Evolutionary conservation across 768 basidiomycete species (phyloP).

Genomic region (Leccinum sublutescens): DNA sequence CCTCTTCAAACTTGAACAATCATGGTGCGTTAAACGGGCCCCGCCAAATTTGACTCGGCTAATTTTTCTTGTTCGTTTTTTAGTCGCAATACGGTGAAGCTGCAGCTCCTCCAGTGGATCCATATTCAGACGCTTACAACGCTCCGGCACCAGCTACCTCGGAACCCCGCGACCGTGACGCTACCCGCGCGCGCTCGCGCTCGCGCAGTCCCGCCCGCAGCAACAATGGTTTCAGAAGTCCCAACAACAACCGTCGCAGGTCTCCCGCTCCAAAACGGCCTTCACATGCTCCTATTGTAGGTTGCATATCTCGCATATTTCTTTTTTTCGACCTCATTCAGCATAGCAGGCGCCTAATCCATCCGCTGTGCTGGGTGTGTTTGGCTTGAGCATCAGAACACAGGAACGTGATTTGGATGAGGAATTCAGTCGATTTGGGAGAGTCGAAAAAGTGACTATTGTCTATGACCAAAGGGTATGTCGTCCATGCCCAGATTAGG

Average conservation of each 20-base stretch:
- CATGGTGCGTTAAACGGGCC: slow-evolving; percentile 52
- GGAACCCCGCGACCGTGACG: slow-evolving; percentile 53
- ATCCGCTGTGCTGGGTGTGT: slow-evolving; percentile 91
- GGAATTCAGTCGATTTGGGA: slow-evolving; percentile 85
- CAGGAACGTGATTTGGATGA: slow-evolving; percentile 92
- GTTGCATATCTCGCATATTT: slow-evolving; percentile 28
- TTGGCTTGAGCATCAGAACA: slow-evolving; percentile 95
- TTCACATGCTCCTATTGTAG: slow-evolving; percentile 70
- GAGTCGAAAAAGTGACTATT: slow-evolving; percentile 93
- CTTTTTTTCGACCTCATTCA: slow-evolving; percentile 32
- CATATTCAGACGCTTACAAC: slow-evolving; percentile 81
- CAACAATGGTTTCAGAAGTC: slow-evolving; percentile 57
- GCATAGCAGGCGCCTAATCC: slow-evolving; percentile 79
- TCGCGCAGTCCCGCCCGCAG: slow-evolving; percentile 66
- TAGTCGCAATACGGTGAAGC: slow-evolving; percentile 63
- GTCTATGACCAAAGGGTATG: slow-evolving; percentile 95
- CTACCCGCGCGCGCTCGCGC: slow-evolving; percentile 65
- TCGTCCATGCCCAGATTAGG: not conserved
- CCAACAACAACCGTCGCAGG: slow-evolving; percentile 51
- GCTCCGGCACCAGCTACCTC: slow-evolving; percentile 52
- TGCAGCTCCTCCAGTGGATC: slow-evolving; percentile 61
- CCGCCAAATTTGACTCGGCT: not conserved
- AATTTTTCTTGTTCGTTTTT: slow-evolving; percentile 5
- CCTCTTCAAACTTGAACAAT: slow-evolving; percentile 52
- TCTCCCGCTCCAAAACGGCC: slow-evolving; percentile 64